Evolutionary conservation across 2,329 filamentous ascomycete species (phyloP).

Genomic region (Trichoderma sp.): DNA sequence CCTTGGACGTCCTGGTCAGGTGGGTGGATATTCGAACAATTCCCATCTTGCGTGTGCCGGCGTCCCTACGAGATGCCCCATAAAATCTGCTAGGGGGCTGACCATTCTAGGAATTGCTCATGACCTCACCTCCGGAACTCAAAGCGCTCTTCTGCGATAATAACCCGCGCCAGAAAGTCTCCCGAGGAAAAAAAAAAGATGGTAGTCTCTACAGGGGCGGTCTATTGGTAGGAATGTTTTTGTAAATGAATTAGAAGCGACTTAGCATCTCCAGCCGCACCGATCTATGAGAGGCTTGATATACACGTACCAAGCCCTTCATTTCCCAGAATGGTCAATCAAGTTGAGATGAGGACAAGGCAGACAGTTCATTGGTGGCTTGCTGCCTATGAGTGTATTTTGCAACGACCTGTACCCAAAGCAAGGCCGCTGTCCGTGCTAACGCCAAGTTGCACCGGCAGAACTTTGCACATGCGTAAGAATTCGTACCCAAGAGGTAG

Average conservation of each 20-base stretch:
- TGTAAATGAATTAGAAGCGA: background rate
- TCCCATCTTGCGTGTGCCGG: slow-evolving; percentile 12
- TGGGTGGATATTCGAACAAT: slow-evolving; percentile 4
- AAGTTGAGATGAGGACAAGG: background rate
- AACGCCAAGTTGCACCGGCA: background rate
- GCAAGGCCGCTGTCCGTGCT: background rate
- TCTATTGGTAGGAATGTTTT: background rate
- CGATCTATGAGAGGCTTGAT: background rate
- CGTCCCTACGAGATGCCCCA: slow-evolving; percentile 9
- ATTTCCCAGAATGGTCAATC: background rate
- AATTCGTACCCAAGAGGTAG: background rate
- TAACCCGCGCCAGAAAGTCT: background rate
- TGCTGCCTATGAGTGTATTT: background rate
- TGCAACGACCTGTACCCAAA: background rate
- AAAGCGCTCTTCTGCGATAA: slow-evolving; percentile 7
- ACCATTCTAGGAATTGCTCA: slow-evolving; percentile 9
- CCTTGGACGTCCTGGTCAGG: slow-evolving; percentile 11
- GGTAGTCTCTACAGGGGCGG: background rate
- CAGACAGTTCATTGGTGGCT: background rate
- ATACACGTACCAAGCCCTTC: background rate
- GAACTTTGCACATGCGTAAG: background rate
- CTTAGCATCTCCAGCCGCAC: background rate
- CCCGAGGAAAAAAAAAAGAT: background rate
- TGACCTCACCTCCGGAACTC: slow-evolving; percentile 15
- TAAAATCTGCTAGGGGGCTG: slow-evolving; percentile 11